These are phyloP conservation scores for Clausena lansium DNA, from an alignment of 345 rosid genomes.

Conservation along the genomic window DNA sequence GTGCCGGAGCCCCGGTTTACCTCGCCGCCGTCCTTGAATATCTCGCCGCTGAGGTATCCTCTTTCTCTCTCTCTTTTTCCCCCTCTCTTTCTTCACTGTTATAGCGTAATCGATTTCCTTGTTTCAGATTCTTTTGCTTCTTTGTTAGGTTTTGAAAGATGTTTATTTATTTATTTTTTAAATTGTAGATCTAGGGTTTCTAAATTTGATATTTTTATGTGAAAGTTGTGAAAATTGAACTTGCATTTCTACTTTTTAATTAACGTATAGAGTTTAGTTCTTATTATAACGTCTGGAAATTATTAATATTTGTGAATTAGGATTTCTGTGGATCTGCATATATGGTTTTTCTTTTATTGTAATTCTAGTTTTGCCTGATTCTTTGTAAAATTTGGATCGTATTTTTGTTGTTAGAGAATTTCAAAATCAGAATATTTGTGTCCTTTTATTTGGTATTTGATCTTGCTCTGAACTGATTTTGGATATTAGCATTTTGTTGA, in stretches of 20 bases:
- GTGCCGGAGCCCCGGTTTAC: slow-evolving; percentile 95
- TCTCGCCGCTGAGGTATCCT: slow-evolving; percentile 82
- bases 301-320: background rate
- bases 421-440: background rate
- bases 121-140: background rate
- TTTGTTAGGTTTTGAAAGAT: background rate
- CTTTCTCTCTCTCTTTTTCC: background rate
- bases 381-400: background rate
- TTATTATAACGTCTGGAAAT: background rate
- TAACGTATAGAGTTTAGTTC: background rate
- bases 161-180: background rate
- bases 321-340: background rate
- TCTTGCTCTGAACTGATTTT: background rate
- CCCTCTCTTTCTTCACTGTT: background rate
- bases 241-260: background rate
- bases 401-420: too few species aligned
- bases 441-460: background rate
- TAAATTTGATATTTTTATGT: background rate
- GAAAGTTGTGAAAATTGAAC: background rate
- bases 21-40: slow-evolving; percentile 95
- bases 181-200: slow-evolving; percentile 24
- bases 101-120: too few species aligned
- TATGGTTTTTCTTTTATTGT: background rate
- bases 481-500: background rate
- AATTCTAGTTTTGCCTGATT: background rate